Percentiles rank a stretch among this genome's conserved stretches.
Evolutionary conservation across 257 asterid genomes (phyloP).

Genomic region (Cruciata laevipes): DNA sequence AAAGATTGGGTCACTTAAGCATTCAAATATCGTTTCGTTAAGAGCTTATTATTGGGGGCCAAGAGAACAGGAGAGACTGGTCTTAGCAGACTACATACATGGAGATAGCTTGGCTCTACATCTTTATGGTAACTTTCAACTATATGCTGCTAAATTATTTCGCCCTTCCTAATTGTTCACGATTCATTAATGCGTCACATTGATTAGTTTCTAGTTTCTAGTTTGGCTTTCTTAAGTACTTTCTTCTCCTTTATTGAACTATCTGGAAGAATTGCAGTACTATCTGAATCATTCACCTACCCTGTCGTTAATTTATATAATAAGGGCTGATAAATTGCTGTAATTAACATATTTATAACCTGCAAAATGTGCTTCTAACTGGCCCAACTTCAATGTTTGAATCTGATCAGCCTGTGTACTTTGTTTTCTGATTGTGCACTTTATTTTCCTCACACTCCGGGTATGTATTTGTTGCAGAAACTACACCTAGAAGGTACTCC

Average conservation of each 20-base stretch:
- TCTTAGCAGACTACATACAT: conserved; percentile 65
- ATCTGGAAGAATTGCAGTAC: neutral
- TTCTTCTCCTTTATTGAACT: neutral
- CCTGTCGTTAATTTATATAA: neutral
- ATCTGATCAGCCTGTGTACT: neutral
- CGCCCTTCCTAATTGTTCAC: neutral
- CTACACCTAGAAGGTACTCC: conserved; percentile 86
- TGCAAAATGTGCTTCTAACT: neutral
- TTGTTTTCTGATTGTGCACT: neutral
- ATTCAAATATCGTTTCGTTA: conserved; percentile 51
- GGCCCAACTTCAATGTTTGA: neutral
- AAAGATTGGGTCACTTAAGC: conserved; percentile 71
- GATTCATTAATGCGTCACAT: neutral
- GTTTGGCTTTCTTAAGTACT: neutral
- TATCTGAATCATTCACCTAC: neutral
- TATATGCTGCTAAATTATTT: neutral
- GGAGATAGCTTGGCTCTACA: conserved; percentile 92
- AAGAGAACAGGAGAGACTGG: conserved; percentile 82
- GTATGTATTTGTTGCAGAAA: conserved; percentile 45
- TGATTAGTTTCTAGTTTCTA: neutral
- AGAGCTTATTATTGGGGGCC: conserved; percentile 95
- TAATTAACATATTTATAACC: neutral
- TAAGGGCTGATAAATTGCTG: neutral
- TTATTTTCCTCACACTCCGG: neutral
- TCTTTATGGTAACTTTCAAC: conserved; percentile 67